These are phyloP conservation scores for Malus sieversii DNA, from an alignment of 306 rosid genomes.

Conservation along the genomic window DNA sequence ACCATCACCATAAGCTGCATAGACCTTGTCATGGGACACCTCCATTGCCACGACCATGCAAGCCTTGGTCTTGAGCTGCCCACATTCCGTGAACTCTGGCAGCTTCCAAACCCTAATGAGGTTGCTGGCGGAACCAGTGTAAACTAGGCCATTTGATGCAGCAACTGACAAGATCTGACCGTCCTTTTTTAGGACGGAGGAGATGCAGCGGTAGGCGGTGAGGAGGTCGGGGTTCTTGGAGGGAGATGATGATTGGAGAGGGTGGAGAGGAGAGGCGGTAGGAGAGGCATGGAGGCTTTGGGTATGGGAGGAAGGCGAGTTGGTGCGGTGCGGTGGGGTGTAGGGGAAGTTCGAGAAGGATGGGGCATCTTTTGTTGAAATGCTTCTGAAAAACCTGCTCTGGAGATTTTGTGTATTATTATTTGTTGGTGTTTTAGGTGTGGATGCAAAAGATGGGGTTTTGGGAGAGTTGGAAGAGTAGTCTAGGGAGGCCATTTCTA, in stretches of 20 bases:
- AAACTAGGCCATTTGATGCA: constrained; percentile 50
- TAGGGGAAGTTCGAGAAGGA: constrained; percentile 40
- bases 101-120: constrained; percentile 75
- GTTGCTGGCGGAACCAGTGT: constrained; percentile 70
- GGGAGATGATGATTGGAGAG: neutral
- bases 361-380: constrained; percentile 50
- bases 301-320: constrained; percentile 51
- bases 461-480: constrained; percentile 45
- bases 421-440: neutral
- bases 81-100: constrained; percentile 80
- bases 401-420: neutral
- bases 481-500: constrained; percentile 32
- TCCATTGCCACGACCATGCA: constrained; percentile 57
- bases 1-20: constrained; percentile 87
- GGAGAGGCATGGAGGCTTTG: constrained; percentile 61
- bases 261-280: constrained; percentile 44
- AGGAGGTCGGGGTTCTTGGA: constrained; percentile 34
- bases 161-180: constrained; percentile 72
- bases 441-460: constrained; percentile 42
- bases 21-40: constrained; percentile 68
- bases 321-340: constrained; percentile 50
- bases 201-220: constrained; percentile 67
- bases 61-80: constrained; percentile 70
- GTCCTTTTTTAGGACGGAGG: constrained; percentile 79
- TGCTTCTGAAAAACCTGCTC: constrained; percentile 45